Base-by-base conservation (phyloP, 1,139 yeast species). In the Saccharomyces hybrid region DNA sequence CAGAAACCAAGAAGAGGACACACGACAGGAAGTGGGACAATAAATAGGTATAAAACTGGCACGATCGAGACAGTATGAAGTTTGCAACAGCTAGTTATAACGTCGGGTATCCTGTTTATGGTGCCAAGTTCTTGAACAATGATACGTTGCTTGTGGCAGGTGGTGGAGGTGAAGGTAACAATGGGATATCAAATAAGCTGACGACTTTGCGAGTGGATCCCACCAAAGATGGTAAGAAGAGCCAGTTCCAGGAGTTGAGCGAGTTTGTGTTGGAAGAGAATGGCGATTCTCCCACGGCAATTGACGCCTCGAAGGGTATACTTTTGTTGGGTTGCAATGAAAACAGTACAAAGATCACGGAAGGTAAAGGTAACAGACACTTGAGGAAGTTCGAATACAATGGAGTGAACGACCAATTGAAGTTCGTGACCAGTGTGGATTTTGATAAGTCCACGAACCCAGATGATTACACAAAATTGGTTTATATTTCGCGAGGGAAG, bases 131-230 rank as follows among this genome's bases (percentile, higher is more conserved):
- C 67, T 74, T 83, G 54, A 77, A 81, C 61, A 79, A 83, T 61
- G 74, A 77, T 59, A 80, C 83, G 5, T 70, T 90, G 34, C 70
- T 89, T 52, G 87, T 86, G 31, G 82, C 89, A 7, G 98, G 98
- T 34, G 98, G 98, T 50, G 97, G 97, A 42, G 98, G 98, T 48
- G 97, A 89, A 71, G 96, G 97, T 21, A 85, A 82, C 65, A 86
- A 90, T 67, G 97, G 97, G 49, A 83, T 91, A 55, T 88, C 93
- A 49, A 91, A 91, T 71, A 88, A 86, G 69, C 75, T 91, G 63
- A 81, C 89, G 21, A 86, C 86, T 16, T 47, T 47, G 47, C 24
- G 32, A 14, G 21, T 31, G 26, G 9, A 38, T 14, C 44, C 44
- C 9, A 12, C 21, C 6, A 24, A 14, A 6, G 12, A 27, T 3